Percentiles rank a stretch among this genome's conserved stretches.
These are phyloP conservation scores for Strobilomyces echinocephalus DNA, from an alignment of 768 basidiomycete genomes.

Conservation along the genomic window DNA sequence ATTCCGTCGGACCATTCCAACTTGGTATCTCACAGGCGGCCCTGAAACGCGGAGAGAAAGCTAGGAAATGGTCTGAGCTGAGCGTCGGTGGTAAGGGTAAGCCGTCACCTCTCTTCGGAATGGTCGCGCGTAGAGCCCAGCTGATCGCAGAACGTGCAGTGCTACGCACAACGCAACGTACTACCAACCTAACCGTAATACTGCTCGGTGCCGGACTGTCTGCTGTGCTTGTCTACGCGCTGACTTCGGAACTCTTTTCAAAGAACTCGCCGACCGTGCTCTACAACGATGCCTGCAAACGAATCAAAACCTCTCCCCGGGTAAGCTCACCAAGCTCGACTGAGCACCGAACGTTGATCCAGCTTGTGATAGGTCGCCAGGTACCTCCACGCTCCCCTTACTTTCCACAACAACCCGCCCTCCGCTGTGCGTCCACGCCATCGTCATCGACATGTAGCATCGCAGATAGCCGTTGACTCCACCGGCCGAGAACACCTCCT, in stretches of 20 bases:
- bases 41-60: constrained; percentile 47
- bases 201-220: constrained; percentile 79
- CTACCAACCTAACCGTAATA: constrained; percentile 49
- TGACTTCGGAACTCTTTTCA: constrained; percentile 83
- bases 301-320: constrained; percentile 42
- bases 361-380: constrained; percentile 50
- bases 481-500: constrained; percentile 79
- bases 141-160: constrained; percentile 5
- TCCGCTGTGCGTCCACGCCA: constrained; percentile 72
- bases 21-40: constrained; percentile 62
- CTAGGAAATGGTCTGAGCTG: constrained; percentile 77
- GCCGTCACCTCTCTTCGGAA: constrained; percentile 12
- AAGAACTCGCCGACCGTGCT: constrained; percentile 82
- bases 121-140: background rate
- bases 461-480: constrained; percentile 69
- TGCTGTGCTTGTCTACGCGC: constrained; percentile 65
- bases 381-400: constrained; percentile 61
- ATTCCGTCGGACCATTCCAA: constrained; percentile 73
- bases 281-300: constrained; percentile 56
- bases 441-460: constrained; percentile 76
- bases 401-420: constrained; percentile 81
- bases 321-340: constrained; percentile 27
- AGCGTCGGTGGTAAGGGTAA: constrained; percentile 72
- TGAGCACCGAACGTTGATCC: background rate
- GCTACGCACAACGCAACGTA: constrained; percentile 41